Evolutionary conservation across 345 rosid species (phyloP), one percentile per base, ranked within the genome.

Genomic region (Mallotus nudiflorus): DNA sequence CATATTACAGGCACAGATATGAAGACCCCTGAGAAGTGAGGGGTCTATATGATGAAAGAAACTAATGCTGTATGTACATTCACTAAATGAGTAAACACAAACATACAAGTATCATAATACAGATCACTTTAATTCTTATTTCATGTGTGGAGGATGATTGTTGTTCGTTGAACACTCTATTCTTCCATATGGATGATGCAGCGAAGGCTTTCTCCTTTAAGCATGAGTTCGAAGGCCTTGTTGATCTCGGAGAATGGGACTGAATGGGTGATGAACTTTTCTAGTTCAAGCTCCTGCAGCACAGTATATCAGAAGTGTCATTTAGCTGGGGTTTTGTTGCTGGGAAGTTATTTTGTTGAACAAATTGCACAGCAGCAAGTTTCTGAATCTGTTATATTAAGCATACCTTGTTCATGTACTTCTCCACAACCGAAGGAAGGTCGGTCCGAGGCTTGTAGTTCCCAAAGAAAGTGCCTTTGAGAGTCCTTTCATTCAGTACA

Each of bases 221-320:
- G 54, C 91, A 85, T 85, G 59, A 60, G 68, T 14, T 87, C 88
- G 22, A 85, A 87, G 2, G 87, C 84, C 58, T 78, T 84, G 66
- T 85, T 87, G 76, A 85, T 85, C 45, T 85, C 81, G 1, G 84
- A 69, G 77, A 87, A 77, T 11, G 83, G 62, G 16, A 86, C 78
- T 35, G 65, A 63, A 19, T 88, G 93, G 4, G 87, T 80, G 48
- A 83, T 85, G 63, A 84, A 81, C 52, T 77, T 84, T 72, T 87
- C 83, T 58, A 82, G 73, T 52, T 82, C 87, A 28, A 81, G 82
- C 69, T 85, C 75, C 87, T 80, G 83, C 69, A 4, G 20, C 5
- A 1, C 55, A 35, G 48, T 13, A 62, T 6, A 61, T 53, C 7
- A n/a, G 9, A 10, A 37, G 9, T 35, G 1, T 18, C 15, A 12